Evolutionary conservation across 352 stramenopile species (phyloP).

Genomic region (Phytophthora podocarpi): DNA sequence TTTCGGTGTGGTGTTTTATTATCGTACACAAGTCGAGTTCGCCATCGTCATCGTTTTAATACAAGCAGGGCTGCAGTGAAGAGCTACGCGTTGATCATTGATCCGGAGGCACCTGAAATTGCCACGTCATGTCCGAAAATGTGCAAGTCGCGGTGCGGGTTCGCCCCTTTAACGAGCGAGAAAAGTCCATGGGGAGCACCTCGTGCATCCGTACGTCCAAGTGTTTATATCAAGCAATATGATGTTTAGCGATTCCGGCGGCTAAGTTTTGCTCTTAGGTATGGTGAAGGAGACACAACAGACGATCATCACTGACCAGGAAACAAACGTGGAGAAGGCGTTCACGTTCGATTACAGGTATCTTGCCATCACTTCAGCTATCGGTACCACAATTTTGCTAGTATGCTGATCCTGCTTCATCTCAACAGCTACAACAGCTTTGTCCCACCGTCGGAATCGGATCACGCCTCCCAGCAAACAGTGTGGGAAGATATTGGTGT

Average conservation of each 20-base stretch:
- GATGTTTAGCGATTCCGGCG: background rate
- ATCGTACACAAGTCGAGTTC: background rate
- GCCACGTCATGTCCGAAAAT: slow-evolving; percentile 78
- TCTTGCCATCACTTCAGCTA: background rate
- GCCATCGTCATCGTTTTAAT: background rate
- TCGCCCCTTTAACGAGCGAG: slow-evolving; percentile 82
- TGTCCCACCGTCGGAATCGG: slow-evolving; percentile 48
- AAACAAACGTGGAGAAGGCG: slow-evolving; percentile 71
- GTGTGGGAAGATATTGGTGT: slow-evolving; percentile 89
- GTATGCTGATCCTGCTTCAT: background rate
- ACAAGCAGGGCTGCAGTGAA: background rate
- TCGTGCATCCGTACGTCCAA: slow-evolving; percentile 65
- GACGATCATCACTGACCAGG: slow-evolving; percentile 84
- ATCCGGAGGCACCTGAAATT: background rate
- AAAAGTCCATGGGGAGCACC: slow-evolving; percentile 73
- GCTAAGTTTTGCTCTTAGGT: slow-evolving; percentile 36
- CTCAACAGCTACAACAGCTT: slow-evolving; percentile 84
- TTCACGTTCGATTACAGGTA: slow-evolving; percentile 92
- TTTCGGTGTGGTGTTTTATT: slow-evolving; percentile 24
- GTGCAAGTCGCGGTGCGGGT: slow-evolving; percentile 86
- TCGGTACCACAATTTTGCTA: no score
- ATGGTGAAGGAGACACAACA: slow-evolving; percentile 84
- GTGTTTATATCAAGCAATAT: no score
- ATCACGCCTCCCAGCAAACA: slow-evolving; percentile 77
- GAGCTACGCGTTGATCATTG: background rate